Evolutionary conservation across 495 filamentous ascomycete species (phyloP), one percentile per base, ranked within the genome.

Genomic region (Aspergillus avenaceus): DNA sequence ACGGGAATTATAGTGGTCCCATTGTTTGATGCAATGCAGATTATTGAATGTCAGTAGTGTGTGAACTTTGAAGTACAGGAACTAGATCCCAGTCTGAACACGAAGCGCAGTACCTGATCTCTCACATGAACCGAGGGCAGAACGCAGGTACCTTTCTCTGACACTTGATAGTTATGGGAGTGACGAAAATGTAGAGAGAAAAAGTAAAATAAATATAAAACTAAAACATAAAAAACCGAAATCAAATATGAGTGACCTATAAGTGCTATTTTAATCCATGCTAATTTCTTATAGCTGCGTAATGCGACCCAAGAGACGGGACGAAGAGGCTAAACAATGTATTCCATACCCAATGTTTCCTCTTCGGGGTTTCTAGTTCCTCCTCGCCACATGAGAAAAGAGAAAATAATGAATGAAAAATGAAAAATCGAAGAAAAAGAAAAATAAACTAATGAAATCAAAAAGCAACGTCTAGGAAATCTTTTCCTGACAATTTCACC

Each of bases 101-200:
- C 38, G 12, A 22, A 19, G 8, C 23, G 19, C 41, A 25, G 27
- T 24, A 36, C 21, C 27, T 46, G 19, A 46, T 29, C 29, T 46
- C 41, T 46, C 44, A 46, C 44, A 46, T 46, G 44, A 46, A 46
- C 44, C 44, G 44, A 46, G 44, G 44, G 21, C n/a, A 29, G 12
- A 12, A n/a, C n/a, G n/a, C n/a, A n/a, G n/a, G n/a, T n/a, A n/a
- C n/a, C n/a, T n/a, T n/a, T n/a, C n/a, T n/a, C n/a, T n/a, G n/a
- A n/a, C n/a, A n/a, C n/a, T n/a, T n/a, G n/a, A n/a, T n/a, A n/a
- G n/a, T n/a, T n/a, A n/a, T n/a, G n/a, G n/a, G 28, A 31, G 28
- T 13, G 9, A 31, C 9, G 8, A 8, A 8, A 31, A 31, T 3
- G n/a, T 11, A 3, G n/a, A 8, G n/a, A 31, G n/a, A 31, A 8